phyloP scores from a whole-genome alignment of 768 basidiomycete species.

The Pholiota microspora region DNA sequence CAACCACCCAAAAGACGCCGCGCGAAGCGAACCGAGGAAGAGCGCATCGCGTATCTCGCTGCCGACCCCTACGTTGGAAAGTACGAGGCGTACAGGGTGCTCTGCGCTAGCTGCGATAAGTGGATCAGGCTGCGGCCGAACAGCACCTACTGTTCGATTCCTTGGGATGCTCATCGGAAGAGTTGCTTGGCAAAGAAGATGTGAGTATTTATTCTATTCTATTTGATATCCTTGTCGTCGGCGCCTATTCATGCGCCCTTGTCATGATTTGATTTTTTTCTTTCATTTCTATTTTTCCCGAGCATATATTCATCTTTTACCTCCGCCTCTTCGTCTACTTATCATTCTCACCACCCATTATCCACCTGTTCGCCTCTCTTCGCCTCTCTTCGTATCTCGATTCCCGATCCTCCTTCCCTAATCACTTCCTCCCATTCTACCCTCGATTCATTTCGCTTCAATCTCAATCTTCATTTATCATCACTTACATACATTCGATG shows the following conservation, averaged over 20 bases:
- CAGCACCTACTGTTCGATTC: slow-evolving; percentile 85
- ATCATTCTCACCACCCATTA: too few relatives aligned
- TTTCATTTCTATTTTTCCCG: slow-evolving; percentile 5
- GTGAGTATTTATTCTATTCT: slow-evolving; percentile 23
- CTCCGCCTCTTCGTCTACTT: too few relatives aligned
- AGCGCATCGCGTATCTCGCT: slow-evolving; percentile 68
- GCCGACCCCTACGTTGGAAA: slow-evolving; percentile 77
- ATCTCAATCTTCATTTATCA: too few relatives aligned
- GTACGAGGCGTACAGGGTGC: slow-evolving; percentile 77
- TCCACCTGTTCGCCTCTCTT: too few relatives aligned
- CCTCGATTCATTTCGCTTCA: too few relatives aligned
- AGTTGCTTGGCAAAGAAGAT: slow-evolving; percentile 79
- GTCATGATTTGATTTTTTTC: background rate
- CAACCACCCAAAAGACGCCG: slow-evolving; percentile 64
- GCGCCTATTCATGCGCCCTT: too few relatives aligned
- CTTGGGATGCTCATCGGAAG: slow-evolving; percentile 85
- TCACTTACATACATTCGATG: too few relatives aligned
- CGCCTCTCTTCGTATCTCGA: too few relatives aligned
- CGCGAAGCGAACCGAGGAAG: slow-evolving; percentile 75
- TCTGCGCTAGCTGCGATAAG: slow-evolving; percentile 79
- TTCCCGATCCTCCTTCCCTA: too few relatives aligned
- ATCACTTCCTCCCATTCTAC: too few relatives aligned
- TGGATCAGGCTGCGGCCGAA: slow-evolving; percentile 87
- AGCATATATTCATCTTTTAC: too few relatives aligned
- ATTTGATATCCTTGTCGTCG: too few relatives aligned